Conservation (phyloP, 148 eudicot genomes). For the Limonium bicolor region DNA sequence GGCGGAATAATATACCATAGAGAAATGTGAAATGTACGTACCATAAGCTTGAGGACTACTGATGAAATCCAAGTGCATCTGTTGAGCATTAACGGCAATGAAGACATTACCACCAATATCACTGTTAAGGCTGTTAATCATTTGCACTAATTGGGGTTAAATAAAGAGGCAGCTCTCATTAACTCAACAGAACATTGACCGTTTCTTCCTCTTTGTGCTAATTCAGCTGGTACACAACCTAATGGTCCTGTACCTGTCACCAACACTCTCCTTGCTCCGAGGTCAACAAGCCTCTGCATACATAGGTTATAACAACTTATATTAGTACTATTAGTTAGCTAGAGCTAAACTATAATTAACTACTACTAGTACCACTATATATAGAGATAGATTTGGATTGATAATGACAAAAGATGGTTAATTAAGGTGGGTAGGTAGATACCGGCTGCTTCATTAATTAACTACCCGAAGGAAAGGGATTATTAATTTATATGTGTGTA, state of each 20-base stretch:
- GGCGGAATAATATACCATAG: too few relatives aligned
- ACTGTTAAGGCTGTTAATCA: constrained; percentile 17
- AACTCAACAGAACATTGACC: constrained; percentile 28
- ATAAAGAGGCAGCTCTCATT: constrained; percentile 19
- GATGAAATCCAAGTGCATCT: constrained; percentile 29
- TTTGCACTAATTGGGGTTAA: constrained; percentile 25
- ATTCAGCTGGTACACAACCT: constrained; percentile 41
- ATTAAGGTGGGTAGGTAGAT: too few relatives aligned
- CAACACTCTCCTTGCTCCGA: constrained; percentile 41
- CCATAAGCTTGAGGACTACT: constrained; percentile 27
- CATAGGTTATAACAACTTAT: too few relatives aligned
- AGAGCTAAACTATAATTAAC: not conserved
- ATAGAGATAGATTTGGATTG: too few relatives aligned
- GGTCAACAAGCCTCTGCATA: constrained; percentile 23
- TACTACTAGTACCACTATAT: not conserved
- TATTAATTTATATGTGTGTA: too few relatives aligned
- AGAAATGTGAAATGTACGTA: too few relatives aligned
- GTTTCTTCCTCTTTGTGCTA: constrained; percentile 30
- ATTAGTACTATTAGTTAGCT: not conserved
- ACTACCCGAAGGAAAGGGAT: too few relatives aligned
- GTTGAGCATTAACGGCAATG: constrained; percentile 18
- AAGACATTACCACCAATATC: constrained; percentile 24
- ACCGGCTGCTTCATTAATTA: too few relatives aligned
- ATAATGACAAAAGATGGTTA: not conserved
- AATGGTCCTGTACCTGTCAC: constrained; percentile 46